Base-by-base conservation (phyloP, 345 rosid genomes). In the Bretschneidera sinensis region DNA sequence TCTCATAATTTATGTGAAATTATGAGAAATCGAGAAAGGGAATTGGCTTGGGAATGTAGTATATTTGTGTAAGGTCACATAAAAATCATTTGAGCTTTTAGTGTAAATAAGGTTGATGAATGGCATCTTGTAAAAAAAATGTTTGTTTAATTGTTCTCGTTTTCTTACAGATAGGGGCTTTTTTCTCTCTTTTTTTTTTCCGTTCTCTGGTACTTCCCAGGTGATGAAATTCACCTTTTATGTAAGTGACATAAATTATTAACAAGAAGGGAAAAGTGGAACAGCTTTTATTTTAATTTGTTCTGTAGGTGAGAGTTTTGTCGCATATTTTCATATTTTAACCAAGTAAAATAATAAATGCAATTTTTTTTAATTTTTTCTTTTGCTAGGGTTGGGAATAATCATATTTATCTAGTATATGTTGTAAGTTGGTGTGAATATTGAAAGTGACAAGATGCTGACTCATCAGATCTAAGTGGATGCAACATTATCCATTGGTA, bases 41-140 rank as follows among this genome's bases (percentile, higher is more conserved):
- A 19, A 19, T 1, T 47, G 56, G 59, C 17, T 43, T 19, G 52
- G 39, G 19, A 62, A 53, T 24, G 25, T 54, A 53, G 54, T 35
- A 43, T 48, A 64, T 45, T 17, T 63, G 53, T 63, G 53, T n/a
- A 63, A 28, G 17, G 14, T 43, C 3, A 43, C 55, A 63, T 54
- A 54, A 63, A 60, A 21, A 28, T 21, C 34, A 25, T 39, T 9
- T 54, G 52, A 51, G 55, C 53, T 51, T 13, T 64, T 61, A 33
- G 33, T 64, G 68, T 64, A 64, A 45, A 64, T 64, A 55, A 48
- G 43, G 45, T 54, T 54, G 66, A 28, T n/a, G 45, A 43, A 63
- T 54, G 28, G 24, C 45, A 55, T 45, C 25, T 6, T 47, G 47
- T 55, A 64, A 34, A 31, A 5, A 21, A 51, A 15, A 16, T 10